Conservation (phyloP, 2,329 filamentous ascomycete genomes). For the Sporothrix brasiliensis region DNA sequence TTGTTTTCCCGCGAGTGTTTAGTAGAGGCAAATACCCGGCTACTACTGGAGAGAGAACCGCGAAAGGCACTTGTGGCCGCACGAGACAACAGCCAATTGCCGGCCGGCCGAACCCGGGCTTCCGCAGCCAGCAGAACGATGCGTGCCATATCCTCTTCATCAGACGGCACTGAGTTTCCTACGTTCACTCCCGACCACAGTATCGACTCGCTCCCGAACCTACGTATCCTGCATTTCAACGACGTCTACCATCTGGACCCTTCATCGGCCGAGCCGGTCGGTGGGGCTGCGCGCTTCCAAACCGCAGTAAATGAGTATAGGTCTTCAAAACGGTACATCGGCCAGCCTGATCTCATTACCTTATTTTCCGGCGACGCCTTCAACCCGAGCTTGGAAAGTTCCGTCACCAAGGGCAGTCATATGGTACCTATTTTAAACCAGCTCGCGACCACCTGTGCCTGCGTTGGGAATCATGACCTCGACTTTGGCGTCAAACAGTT, state of each 20-base stretch:
- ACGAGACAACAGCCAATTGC: not conserved
- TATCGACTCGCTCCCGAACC: constrained; percentile 56
- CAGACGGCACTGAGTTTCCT: constrained; percentile 25
- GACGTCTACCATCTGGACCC: constrained; percentile 89
- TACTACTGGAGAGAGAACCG: not conserved
- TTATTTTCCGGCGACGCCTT: constrained; percentile 92
- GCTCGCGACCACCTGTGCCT: constrained; percentile 77
- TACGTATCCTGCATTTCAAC: constrained; percentile 88
- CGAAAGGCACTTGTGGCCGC: not conserved
- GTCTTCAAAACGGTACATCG: constrained; percentile 59
- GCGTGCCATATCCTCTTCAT: not conserved
- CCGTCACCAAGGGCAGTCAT: constrained; percentile 84
- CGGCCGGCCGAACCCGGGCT: not conserved
- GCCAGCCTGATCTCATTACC: constrained; percentile 68
- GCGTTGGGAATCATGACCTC: constrained; percentile 88
- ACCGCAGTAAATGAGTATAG: constrained; percentile 76
- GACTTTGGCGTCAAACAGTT: constrained; percentile 89
- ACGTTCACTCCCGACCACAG: constrained; percentile 39
- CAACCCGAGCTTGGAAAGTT: constrained; percentile 86
- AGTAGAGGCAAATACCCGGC: not conserved
- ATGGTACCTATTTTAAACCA: constrained; percentile 86
- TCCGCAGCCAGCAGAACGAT: constrained; percentile 10
- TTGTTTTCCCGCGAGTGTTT: not conserved
- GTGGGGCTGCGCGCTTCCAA: constrained; percentile 80
- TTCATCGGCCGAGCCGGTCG: constrained; percentile 76